Evolutionary conservation across 164 flowering plant species (phyloP).

Genomic region (Dillenia suffruticosa): DNA sequence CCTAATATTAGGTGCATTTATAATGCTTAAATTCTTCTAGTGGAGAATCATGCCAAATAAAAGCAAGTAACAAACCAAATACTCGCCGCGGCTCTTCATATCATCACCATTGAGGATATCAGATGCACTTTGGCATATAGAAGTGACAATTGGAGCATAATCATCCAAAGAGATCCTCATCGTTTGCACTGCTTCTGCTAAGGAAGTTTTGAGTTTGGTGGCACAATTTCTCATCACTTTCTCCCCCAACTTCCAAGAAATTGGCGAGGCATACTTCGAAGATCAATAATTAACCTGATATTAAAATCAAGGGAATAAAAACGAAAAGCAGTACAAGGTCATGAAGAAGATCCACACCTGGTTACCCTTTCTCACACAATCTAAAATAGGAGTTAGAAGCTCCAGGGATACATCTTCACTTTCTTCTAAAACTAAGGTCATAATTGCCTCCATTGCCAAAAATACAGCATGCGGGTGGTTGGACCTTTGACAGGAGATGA

Average conservation of each 20-base stretch:
- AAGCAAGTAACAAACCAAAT: conserved; percentile 29
- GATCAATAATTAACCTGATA: conserved; percentile 3
- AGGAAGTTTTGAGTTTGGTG: conserved; percentile 53
- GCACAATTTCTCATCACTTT: conserved; percentile 61
- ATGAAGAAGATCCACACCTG: conserved; percentile 36
- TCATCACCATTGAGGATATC: conserved; percentile 28
- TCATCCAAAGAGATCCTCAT: conserved; percentile 39
- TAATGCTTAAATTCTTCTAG: neutral
- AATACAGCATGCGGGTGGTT: conserved; percentile 46
- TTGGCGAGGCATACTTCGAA: conserved; percentile 49
- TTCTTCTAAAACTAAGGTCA: conserved; percentile 74
- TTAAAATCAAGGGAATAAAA: neutral
- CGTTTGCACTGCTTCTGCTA: conserved; percentile 45
- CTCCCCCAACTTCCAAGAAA: conserved; percentile 65
- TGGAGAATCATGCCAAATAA: neutral
- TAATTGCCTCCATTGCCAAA: conserved; percentile 65
- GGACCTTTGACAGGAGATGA: conserved; percentile 28
- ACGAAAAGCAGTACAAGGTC: neutral
- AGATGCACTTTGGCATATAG: conserved; percentile 43
- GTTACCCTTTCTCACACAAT: conserved; percentile 49
- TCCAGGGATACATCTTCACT: conserved; percentile 66
- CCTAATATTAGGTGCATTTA: neutral
- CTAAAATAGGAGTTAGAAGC: conserved; percentile 46
- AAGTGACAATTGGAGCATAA: conserved; percentile 49
- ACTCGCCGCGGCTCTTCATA: conserved; percentile 26